phyloP scores from a whole-genome alignment of 495 filamentous ascomycete species.

The Thermothielavioides terrestris region DNA sequence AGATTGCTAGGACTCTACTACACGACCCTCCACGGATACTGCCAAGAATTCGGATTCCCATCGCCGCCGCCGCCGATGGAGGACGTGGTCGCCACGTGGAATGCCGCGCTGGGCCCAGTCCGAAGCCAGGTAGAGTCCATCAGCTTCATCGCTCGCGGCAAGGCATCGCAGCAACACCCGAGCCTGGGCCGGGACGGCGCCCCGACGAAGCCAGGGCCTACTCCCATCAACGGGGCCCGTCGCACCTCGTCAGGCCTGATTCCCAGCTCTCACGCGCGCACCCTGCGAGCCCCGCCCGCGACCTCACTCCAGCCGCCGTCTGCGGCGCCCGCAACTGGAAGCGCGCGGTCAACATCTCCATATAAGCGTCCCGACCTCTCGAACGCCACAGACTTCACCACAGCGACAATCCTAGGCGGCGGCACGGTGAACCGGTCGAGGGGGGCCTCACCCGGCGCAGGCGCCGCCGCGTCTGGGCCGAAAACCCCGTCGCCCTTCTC shows the following conservation, averaged over 20 bases:
- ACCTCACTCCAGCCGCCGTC: conserved; percentile 13
- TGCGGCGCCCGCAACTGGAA: conserved; percentile 11
- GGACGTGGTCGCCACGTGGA: conserved; percentile 63
- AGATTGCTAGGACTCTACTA: conserved; percentile 76
- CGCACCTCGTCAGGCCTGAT: conserved; percentile 31
- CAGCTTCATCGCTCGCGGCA: conserved; percentile 60
- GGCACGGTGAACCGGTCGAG: conserved; percentile 16
- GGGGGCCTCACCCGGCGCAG: not conserved
- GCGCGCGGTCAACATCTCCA: conserved; percentile 15
- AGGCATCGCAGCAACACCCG: conserved; percentile 60
- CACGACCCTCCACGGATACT: conserved; percentile 72
- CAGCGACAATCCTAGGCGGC: conserved; percentile 33
- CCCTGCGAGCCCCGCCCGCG: conserved; percentile 32
- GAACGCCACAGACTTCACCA: conserved; percentile 40
- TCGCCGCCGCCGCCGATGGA: conserved; percentile 67
- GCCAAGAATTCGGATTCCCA: conserved; percentile 59
- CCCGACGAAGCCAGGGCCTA: conserved; percentile 9
- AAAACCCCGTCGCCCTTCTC: no score
- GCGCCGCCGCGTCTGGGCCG: no score
- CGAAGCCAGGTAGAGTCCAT: conserved; percentile 69
- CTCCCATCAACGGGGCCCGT: conserved; percentile 19
- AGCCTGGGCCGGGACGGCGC: conserved; percentile 16
- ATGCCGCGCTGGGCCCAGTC: conserved; percentile 52
- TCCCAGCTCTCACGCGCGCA: conserved; percentile 23
- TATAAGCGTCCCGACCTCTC: conserved; percentile 25